These are phyloP conservation scores for Alternaria ethzedia DNA, from an alignment of 2,329 filamentous ascomycete species.

Conservation along the genomic window DNA sequence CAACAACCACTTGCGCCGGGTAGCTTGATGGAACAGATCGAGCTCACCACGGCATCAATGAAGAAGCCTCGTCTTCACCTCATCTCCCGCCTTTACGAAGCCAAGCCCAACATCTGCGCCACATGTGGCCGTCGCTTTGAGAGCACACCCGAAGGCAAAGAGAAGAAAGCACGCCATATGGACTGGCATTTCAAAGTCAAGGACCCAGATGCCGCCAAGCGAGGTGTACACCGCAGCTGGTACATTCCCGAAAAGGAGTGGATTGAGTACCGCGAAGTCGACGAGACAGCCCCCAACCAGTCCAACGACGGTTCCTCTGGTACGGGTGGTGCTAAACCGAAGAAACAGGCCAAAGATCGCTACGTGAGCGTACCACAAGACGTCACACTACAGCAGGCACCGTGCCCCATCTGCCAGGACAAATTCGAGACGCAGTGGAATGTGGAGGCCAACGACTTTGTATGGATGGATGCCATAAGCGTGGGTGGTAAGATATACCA, in stretches of 20 bases:
- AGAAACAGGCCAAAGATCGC: slow-evolving; percentile 65
- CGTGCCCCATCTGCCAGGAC: slow-evolving; percentile 95
- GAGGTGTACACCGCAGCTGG: slow-evolving; percentile 91
- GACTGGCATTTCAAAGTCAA: slow-evolving; percentile 99
- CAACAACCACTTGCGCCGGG: slow-evolving; percentile 42
- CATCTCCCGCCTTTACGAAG: slow-evolving; percentile 76
- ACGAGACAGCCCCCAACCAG: slow-evolving; percentile 63
- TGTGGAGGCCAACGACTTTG: slow-evolving; percentile 92
- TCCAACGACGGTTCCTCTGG: slow-evolving; percentile 34
- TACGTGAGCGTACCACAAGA: slow-evolving; percentile 88
- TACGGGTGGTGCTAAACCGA: slow-evolving; percentile 48
- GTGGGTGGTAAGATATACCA: slow-evolving; percentile 85
- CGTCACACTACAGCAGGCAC: slow-evolving; percentile 72
- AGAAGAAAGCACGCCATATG: slow-evolving; percentile 88
- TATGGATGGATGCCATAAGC: slow-evolving; percentile 88
- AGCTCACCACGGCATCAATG: slow-evolving; percentile 71
- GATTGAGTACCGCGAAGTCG: slow-evolving; percentile 81
- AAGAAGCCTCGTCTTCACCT: slow-evolving; percentile 79
- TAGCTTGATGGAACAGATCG: slow-evolving; percentile 57
- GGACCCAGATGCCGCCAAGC: slow-evolving; percentile 82
- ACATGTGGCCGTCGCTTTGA: slow-evolving; percentile 90
- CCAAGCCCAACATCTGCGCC: slow-evolving; percentile 83
- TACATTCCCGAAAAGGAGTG: slow-evolving; percentile 95
- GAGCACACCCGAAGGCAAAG: slow-evolving; percentile 76
- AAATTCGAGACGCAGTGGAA: slow-evolving; percentile 92